These are phyloP conservation scores for Fraxinus greggii DNA, from an alignment of 305 asterid species.

Conservation along the genomic window DNA sequence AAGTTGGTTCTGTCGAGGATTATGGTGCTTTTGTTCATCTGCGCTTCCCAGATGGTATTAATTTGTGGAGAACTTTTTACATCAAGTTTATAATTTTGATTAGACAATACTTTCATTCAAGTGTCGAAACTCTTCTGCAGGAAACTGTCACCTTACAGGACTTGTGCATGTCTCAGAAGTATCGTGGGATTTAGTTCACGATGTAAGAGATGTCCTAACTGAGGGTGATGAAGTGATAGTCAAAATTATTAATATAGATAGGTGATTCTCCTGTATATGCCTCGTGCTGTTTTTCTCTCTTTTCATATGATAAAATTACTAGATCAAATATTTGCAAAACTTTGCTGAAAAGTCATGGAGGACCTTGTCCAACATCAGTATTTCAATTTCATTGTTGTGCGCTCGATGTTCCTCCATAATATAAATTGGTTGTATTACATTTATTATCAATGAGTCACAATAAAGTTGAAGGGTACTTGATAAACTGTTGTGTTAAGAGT, in stretches of 20 bases:
- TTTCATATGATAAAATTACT: not conserved
- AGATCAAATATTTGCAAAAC: not conserved
- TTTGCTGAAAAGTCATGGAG: not conserved
- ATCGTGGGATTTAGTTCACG: conserved; percentile 96
- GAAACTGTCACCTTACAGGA: conserved; percentile 74
- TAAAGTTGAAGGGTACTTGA: not conserved
- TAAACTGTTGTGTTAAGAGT: not conserved
- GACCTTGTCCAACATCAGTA: not conserved
- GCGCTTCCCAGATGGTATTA: conserved; percentile 77
- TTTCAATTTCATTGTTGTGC: not conserved
- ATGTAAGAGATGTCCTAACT: conserved; percentile 67
- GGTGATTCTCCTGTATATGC: conserved; percentile 42
- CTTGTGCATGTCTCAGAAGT: conserved; percentile 93
- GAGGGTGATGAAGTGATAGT: conserved; percentile 84
- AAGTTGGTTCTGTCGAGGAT: conserved; percentile 86
- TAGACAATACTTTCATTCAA: not conserved
- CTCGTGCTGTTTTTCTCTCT: not conserved
- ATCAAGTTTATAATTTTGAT: conserved; percentile 10
- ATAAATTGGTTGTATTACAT: not conserved
- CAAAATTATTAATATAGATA: conserved; percentile 64
- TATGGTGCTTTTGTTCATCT: conserved; percentile 92
- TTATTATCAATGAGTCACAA: not conserved
- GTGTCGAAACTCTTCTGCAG: conserved; percentile 36
- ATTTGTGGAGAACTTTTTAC: conserved; percentile 20
- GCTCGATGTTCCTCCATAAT: not conserved